phyloP scores from a whole-genome alignment of 2,329 filamentous ascomycete genomes.

The Monosporascus sp. region DNA sequence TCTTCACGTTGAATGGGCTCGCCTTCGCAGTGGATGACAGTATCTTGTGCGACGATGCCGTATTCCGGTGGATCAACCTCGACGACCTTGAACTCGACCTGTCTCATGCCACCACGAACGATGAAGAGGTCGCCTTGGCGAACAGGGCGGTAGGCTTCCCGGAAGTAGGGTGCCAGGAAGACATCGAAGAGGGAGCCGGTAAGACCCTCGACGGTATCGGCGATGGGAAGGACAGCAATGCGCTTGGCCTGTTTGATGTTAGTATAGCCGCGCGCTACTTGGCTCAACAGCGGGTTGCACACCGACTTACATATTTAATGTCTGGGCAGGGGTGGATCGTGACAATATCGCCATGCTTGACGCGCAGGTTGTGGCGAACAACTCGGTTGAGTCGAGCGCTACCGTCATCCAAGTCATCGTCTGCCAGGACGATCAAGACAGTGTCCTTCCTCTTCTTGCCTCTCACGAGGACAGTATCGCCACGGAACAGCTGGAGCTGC shows the following conservation, averaged over 20 bases:
- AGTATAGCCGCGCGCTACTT: constrained; percentile 6
- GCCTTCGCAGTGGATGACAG: constrained; percentile 97
- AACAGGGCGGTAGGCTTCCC: constrained; percentile 95
- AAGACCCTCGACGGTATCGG: constrained; percentile 95
- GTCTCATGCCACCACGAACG: constrained; percentile 94
- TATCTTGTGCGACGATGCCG: constrained; percentile 97
- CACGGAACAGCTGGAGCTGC: constrained; percentile 93
- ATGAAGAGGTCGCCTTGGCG: constrained; percentile 98
- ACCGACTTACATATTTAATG: constrained; percentile 93
- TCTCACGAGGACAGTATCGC: constrained; percentile 95
- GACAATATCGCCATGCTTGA: constrained; percentile 97
- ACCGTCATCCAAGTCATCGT: constrained; percentile 96
- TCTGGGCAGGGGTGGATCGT: constrained; percentile 97
- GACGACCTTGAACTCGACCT: constrained; percentile 99
- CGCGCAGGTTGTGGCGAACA: constrained; percentile 93
- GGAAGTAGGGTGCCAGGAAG: constrained; percentile 98
- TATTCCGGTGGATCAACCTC: constrained; percentile 98
- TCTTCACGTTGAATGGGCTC: constrained; percentile 95
- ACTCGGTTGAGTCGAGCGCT: constrained; percentile 97
- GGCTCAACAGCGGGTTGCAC: not conserved
- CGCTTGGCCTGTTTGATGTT: constrained; percentile 73
- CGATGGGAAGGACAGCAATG: constrained; percentile 95
- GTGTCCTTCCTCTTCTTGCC: constrained; percentile 99
- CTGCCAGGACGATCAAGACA: constrained; percentile 91
- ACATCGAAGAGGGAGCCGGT: constrained; percentile 98